A percentile compares a stretch with the other conserved stretches of the same genome.
These are phyloP conservation scores for Collybia sordida DNA, from an alignment of 768 basidiomycete species.

Conservation along the genomic window DNA sequence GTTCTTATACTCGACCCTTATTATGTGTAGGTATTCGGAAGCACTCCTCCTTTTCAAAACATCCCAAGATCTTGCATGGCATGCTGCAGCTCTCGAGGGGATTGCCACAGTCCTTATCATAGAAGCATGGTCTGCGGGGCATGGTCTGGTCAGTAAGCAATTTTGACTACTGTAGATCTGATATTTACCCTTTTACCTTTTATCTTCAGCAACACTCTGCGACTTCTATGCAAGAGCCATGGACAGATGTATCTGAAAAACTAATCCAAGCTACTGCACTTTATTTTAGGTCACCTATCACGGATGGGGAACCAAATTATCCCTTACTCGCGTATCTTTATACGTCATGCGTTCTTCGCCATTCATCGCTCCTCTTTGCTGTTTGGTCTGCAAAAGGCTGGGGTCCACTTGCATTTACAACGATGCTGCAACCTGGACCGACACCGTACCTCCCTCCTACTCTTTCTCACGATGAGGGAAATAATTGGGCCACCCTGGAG, in stretches of 20 bases:
- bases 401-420: constrained; percentile 74
- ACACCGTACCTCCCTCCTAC: constrained; percentile 61
- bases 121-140: constrained; percentile 81
- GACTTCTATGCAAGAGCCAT: constrained; percentile 61
- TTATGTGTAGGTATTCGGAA: constrained; percentile 72
- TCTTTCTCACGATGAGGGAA: constrained; percentile 42
- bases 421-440: constrained; percentile 68
- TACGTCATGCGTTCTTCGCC: constrained; percentile 66
- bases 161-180: constrained; percentile 11
- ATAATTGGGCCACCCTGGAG: constrained; percentile 54
- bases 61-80: constrained; percentile 81
- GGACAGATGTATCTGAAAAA: constrained; percentile 75
- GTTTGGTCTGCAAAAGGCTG: constrained; percentile 89
- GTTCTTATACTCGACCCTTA: no score
- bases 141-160: constrained; percentile 58
- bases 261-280: constrained; percentile 61
- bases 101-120: constrained; percentile 76
- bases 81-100: constrained; percentile 86
- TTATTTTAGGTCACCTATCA: constrained; percentile 59
- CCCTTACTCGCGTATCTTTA: constrained; percentile 70
- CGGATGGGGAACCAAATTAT: constrained; percentile 57
- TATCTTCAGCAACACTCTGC: constrained; percentile 52
- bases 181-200: constrained; percentile 9
- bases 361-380: constrained; percentile 71
- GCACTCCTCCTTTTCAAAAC: constrained; percentile 75